Percentiles rank a stretch among this genome's conserved stretches.
These are phyloP conservation scores for Lachnellula cervina DNA, from an alignment of 2,329 filamentous ascomycete genomes.

Conservation along the genomic window DNA sequence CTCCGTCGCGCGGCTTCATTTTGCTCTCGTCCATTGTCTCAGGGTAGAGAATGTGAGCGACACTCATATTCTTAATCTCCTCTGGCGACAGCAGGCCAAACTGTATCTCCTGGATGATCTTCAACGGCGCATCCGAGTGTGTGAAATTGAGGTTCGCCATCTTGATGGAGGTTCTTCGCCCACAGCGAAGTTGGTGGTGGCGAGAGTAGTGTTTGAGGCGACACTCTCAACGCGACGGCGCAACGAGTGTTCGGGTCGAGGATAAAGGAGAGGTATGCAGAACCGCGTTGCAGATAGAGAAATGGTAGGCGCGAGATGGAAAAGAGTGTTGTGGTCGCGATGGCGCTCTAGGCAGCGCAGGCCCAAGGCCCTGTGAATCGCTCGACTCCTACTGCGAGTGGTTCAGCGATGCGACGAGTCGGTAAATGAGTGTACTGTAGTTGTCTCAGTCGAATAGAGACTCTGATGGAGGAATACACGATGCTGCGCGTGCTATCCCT, in stretches of 20 bases:
- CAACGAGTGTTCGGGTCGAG: slow-evolving; percentile 21
- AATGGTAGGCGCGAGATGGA: slow-evolving; percentile 23
- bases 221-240: slow-evolving; percentile 14
- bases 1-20: slow-evolving; percentile 82
- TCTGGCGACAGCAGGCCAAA: slow-evolving; percentile 96
- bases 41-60: slow-evolving; percentile 93
- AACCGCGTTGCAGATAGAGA: slow-evolving; percentile 12
- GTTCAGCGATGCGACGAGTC: slow-evolving; percentile 20
- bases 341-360: slow-evolving; percentile 30
- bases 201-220: slow-evolving; percentile 11
- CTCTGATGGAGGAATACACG: slow-evolving; percentile 30
- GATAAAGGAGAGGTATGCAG: slow-evolving; percentile 11
- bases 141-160: slow-evolving; percentile 93
- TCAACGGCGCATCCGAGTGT: slow-evolving; percentile 91
- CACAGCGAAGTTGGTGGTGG: slow-evolving; percentile 7
- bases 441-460: slow-evolving; percentile 31
- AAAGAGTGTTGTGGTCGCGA: slow-evolving; percentile 24
- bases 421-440: slow-evolving; percentile 23
- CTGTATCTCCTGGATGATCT: slow-evolving; percentile 98
- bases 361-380: slow-evolving; percentile 26
- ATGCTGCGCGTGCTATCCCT: slow-evolving; percentile 31
- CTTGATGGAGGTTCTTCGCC: slow-evolving; percentile 35
- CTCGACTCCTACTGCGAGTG: slow-evolving; percentile 21
- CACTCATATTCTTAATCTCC: slow-evolving; percentile 99
- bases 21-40: slow-evolving; percentile 99